These are phyloP conservation scores for Periglandula ipomoeae DNA, from an alignment of 2,329 filamentous ascomycete species.

Conservation along the genomic window DNA sequence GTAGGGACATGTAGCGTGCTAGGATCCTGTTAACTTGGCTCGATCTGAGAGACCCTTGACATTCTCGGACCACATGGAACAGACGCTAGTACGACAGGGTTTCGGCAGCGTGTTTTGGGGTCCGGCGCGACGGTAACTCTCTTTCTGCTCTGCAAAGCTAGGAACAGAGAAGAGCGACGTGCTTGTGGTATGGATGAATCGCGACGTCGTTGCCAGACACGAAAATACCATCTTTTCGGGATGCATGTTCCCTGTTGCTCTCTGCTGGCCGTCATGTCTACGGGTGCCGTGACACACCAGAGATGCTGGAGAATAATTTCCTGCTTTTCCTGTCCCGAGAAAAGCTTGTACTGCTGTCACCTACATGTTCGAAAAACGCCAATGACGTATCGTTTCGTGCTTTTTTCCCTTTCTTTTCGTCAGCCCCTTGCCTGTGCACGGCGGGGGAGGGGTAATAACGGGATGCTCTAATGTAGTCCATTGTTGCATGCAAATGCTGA, in stretches of 20 bases:
- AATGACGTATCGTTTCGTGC: background rate
- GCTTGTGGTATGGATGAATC: too few relatives aligned
- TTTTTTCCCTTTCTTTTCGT: background rate
- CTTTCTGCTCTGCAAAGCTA: background rate
- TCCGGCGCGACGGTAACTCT: background rate
- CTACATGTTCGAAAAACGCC: background rate
- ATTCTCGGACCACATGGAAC: background rate
- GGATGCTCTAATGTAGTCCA: background rate
- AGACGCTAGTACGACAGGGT: background rate
- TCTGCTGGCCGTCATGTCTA: too few relatives aligned
- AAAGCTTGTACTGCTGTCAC: too few relatives aligned
- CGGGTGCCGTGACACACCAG: too few relatives aligned
- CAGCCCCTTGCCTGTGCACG: background rate
- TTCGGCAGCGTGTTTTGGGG: background rate
- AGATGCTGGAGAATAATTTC: too few relatives aligned
- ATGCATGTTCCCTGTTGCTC: background rate
- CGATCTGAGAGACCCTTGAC: constrained; percentile 3
- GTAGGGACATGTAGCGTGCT: background rate
- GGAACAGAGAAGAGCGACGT: too few relatives aligned
- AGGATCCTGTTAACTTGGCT: background rate
- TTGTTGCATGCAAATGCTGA: too few relatives aligned
- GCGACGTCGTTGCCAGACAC: background rate
- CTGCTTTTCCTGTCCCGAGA: too few relatives aligned
- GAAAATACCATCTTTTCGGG: background rate
- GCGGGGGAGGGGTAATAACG: background rate